Base-by-base conservation (phyloP, 2,329 filamentous ascomycete species). In the Fusarium sp. region DNA sequence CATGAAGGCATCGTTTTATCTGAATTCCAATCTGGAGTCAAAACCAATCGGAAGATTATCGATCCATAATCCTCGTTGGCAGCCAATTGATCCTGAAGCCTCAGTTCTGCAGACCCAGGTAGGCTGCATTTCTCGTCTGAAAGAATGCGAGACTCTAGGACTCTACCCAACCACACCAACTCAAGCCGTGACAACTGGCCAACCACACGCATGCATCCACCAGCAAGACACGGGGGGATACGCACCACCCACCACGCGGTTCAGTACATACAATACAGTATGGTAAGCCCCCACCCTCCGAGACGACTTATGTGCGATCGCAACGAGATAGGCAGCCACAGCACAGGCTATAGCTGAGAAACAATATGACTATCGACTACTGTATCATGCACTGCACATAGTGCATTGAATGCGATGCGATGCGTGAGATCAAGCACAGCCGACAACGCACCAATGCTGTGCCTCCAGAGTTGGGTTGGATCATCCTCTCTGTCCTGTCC, bases 31-130 rank as follows among this genome's bases (percentile, higher is more conserved):
- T 47, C n/a, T 39, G 54, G n/a, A 31, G 17, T 37, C 40, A n/a
- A 56, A 33, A 25, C 61, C 61, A 68, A 68, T 66, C 66, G 66
- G 66, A 69, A 48, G 20, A 69, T 68, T 68, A 66, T 58, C 47
- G 51, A 66, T 58, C 37, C 47, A 33, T 50, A 35, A 29, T 41
- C 23, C 36, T 43, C 41, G 54, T 41, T 61, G 33, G 46, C 54
- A 35, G 39, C 61, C 56, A 68, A 69, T 68, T 50, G 61, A 68
- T 66, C 31, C 41, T 46, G 40, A 50, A 69, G 55, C 60, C 54
- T 62, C 31, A 42, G 46, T 58, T 50, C 46, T 41, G 40, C 31
- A 17, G 29, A 31, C 29, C 29, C 29, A 31, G 29, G 29, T 13
- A 31, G 29, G 29, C 29, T 31, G 29, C 29, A 31, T 31, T 31